Evolutionary conservation across 2,329 filamentous ascomycete species (phyloP), one percentile per base, ranked within the genome.

Genomic region (Tolypocladium amazonense): DNA sequence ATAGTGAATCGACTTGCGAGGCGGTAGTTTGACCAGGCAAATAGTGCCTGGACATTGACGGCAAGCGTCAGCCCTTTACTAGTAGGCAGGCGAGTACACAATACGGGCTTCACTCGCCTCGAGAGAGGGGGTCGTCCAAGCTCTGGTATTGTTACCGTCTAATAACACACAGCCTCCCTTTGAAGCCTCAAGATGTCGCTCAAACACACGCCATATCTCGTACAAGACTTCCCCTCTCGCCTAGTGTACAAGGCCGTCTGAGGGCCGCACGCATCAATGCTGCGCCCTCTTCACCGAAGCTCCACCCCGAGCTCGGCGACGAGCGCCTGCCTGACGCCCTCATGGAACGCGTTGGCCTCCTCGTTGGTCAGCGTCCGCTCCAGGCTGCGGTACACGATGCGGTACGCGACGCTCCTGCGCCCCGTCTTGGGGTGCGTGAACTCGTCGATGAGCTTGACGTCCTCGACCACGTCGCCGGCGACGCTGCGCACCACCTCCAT

Each of bases 401-500:
- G 83, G 73, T 97, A 99, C 75, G 91, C 96, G 77, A 94, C 75
- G 76, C 92, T 97, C 76, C 83, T 88, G 65, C 89, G 81, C 4
- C 88, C 86, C 25, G 89, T 92, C 76, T 89, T 92, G 43, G 92
- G 92, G 74, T 97, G 92, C 56, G 83, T 85, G 73, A 97, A 99
- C 71, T 90, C 84, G 74, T 97, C 94, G 58, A 90, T 85, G 35
- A 95, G 79, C 62, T 79, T 80, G 57, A 97, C 93, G 72, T 96
- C 91, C 75, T 99, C 94, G 41, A 94, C 91, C 27, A 86, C 75
- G 71, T 96, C 89, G 57, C 92, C 92, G 12, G 86, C 90, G 55
- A 93, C 81, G 65, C 87, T 87, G 65, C 94, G 86, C 23, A 97
- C 89, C 60, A 97, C 83, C 75, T 97, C 94, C 93, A 97, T 97